These are phyloP conservation scores for Penicillium sp. DNA, from an alignment of 2,329 filamentous ascomycete genomes.

Conservation along the genomic window DNA sequence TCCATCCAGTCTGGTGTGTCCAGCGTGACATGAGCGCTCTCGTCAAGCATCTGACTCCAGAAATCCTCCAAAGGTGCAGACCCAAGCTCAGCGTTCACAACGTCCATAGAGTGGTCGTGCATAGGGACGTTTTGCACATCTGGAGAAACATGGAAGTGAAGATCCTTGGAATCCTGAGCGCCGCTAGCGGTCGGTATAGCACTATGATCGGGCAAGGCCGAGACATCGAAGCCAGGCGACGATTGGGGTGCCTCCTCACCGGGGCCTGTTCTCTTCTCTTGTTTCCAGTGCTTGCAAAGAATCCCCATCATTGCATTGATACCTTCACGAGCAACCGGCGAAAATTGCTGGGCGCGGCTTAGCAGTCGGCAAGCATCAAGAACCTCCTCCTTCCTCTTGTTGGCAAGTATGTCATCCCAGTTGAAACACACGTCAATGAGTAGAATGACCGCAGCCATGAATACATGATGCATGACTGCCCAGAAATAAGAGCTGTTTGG, in stretches of 20 bases:
- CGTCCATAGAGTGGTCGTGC: not conserved
- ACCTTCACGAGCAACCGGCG: conserved; percentile 34
- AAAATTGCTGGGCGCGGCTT: conserved; percentile 38
- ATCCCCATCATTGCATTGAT: conserved; percentile 43
- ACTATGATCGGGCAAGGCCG: not conserved
- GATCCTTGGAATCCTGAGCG: not conserved
- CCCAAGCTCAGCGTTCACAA: not conserved
- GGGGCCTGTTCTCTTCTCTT: conserved; percentile 12
- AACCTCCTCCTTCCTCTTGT: conserved; percentile 40
- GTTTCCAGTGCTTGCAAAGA: conserved; percentile 36
- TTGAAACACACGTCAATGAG: conserved; percentile 47
- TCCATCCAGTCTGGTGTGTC: conserved; percentile 34
- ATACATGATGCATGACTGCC: conserved; percentile 43
- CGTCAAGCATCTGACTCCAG: conserved; percentile 36
- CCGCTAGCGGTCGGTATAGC: not conserved
- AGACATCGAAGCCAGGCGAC: not conserved
- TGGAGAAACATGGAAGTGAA: not conserved
- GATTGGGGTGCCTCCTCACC: not conserved
- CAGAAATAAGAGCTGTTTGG: conserved; percentile 34
- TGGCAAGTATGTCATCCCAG: conserved; percentile 39
- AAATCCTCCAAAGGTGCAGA: conserved; percentile 32
- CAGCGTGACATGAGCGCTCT: conserved; percentile 24
- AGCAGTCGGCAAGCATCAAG: conserved; percentile 42
- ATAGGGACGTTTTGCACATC: no score
- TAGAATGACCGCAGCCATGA: conserved; percentile 44